Percentiles rank a stretch among this genome's conserved stretches.
These are phyloP conservation scores for Cucumis hystrix DNA, from an alignment of 306 rosid genomes.

Conservation along the genomic window DNA sequence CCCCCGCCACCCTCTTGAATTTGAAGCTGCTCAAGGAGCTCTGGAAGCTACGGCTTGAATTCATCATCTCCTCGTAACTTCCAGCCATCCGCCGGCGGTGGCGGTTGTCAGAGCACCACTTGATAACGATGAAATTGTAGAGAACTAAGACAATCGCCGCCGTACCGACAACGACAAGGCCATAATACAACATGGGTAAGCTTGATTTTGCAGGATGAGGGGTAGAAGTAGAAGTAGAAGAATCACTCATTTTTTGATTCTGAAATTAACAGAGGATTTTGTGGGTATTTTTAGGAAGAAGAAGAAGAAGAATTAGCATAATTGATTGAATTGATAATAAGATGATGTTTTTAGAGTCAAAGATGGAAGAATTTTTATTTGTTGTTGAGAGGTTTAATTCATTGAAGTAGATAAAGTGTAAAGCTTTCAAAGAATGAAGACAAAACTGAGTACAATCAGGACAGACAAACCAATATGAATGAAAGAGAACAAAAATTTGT, in stretches of 20 bases:
- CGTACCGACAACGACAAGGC: constrained; percentile 49
- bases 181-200: constrained; percentile 53
- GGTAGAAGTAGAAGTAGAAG: constrained; percentile 14
- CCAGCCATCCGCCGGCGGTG: not conserved
- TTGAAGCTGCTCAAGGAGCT: constrained; percentile 44
- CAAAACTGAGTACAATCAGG: constrained; percentile 16
- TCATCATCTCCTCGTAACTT: not conserved
- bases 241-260: constrained; percentile 20
- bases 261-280: not conserved
- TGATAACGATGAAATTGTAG: constrained; percentile 59
- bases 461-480: not conserved
- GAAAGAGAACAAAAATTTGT: constrained; percentile 12
- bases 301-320: not conserved
- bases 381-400: not conserved
- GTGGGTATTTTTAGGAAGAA: not conserved
- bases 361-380: not conserved
- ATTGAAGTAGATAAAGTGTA: not conserved
- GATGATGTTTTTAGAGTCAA: constrained; percentile 17
- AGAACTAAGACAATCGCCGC: constrained; percentile 38
- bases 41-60: constrained; percentile 15
- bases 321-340: constrained; percentile 11
- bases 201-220: constrained; percentile 12
- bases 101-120: constrained; percentile 19
- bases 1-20: constrained; percentile 35
- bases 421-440: constrained; percentile 14